Conservation (phyloP, 495 filamentous ascomycete species). For the Xylaria flabelliformis region DNA sequence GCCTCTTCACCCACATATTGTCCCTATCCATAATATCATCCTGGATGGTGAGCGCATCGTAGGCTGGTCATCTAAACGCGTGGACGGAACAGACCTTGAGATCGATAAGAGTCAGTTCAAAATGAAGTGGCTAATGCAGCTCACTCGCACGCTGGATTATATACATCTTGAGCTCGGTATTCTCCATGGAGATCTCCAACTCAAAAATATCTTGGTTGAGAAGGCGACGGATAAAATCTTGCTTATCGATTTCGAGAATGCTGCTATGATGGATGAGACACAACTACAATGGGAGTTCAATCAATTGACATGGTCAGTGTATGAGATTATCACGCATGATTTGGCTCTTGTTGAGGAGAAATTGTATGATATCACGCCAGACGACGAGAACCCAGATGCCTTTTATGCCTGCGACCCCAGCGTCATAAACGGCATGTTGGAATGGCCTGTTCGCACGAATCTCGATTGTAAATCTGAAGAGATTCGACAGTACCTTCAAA, state of each 20-base stretch:
- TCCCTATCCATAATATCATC: not conserved
- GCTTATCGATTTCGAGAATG: not conserved
- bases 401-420: not conserved
- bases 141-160: not conserved
- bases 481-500: not conserved
- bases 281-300: not conserved
- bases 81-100: not conserved
- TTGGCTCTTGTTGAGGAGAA: not conserved
- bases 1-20: not conserved
- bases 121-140: slow-evolving; percentile 16
- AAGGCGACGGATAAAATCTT: not conserved
- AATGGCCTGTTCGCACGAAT: slow-evolving; percentile 7
- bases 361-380: not conserved
- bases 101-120: slow-evolving; percentile 7
- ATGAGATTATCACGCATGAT: slow-evolving; percentile 6
- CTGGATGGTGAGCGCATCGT: not conserved
- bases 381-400: not conserved
- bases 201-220: not conserved
- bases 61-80: not conserved
- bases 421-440: not conserved
- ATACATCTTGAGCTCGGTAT: slow-evolving; percentile 15
- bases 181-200: not conserved
- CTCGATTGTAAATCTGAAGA: slow-evolving; percentile 1
- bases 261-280: not conserved
- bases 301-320: not conserved